Base-by-base conservation (phyloP, 768 basidiomycete genomes). In the Podaxis pistillaris region DNA sequence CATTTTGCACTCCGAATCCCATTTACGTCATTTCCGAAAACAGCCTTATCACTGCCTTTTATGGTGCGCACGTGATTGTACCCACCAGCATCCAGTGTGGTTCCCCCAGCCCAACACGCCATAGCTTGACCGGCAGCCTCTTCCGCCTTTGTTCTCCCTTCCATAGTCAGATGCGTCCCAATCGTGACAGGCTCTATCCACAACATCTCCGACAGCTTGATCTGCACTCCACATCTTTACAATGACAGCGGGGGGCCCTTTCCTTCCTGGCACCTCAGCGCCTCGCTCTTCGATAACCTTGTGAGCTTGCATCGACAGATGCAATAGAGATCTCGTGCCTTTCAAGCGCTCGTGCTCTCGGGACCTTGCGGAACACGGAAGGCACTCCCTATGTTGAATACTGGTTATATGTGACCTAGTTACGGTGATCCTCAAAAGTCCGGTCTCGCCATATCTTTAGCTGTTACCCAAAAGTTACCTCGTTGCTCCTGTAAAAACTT, bases 1-100 rank as follows among this genome's bases (percentile, higher is more conserved):
- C 54, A 50, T 66, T 72, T 71, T 67, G 64, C 60, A 64, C 73
- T 70, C 71, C 72, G 71, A 65, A 65, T 30, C 19, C 33, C 33
- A 55, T 65, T 67, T 72, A 73, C 74, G 72, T 75, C 72, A 73
- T 66, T 70, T 67, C 74, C 74, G 69, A 64, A 73, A 70, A 58
- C 60, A 69, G 74, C 64, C 68, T 73, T 67, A 46, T 53, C 53
- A 52, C 63, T 73, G 66, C 74, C 74, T 66, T 66, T 66, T 75
- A 68, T 40, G 70, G 60, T 5, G n/a, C 1, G 15, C 60, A 62
- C 53, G 53, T 62, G 60, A 62, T 33, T 54, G 26, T 41, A 44
- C 52, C 52, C 44, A 60, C 62, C 52, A 38, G 52, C 50, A 50
- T 63, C 62, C 56, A 58, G 30, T 40, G 59, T 40, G n/a, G 41